These are phyloP conservation scores for Musa itinerans DNA, from an alignment of 176 grass and related monocot species.

Conservation along the genomic window DNA sequence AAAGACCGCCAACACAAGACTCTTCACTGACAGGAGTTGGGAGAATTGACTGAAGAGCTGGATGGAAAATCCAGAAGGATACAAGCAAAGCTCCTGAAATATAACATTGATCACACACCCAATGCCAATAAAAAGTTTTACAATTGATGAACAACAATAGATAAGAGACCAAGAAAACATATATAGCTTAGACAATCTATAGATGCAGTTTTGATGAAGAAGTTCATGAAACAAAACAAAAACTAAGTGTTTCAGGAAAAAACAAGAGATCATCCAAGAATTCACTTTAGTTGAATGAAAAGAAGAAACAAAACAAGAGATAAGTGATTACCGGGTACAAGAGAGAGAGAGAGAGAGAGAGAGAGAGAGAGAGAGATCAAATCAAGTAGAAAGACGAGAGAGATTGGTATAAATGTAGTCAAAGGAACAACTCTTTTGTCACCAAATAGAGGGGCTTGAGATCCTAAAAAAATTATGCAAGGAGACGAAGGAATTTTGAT, in stretches of 20 bases:
- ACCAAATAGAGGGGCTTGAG: neutral
- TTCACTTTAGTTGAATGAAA: neutral
- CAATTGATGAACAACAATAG: neutral
- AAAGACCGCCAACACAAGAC: neutral
- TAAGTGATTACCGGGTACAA: neutral
- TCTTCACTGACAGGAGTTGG: neutral
- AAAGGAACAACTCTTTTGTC: neutral
- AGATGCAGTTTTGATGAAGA: neutral
- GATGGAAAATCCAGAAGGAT: neutral
- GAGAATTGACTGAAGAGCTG: neutral
- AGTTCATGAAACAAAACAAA: neutral
- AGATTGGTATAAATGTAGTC: neutral
- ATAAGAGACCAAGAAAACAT: no score
- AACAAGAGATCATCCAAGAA: neutral
- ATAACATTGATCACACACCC: no score
- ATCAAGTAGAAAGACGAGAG: neutral
- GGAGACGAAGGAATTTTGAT: neutral
- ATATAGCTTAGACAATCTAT: neutral
- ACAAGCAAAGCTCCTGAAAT: neutral
- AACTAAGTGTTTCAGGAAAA: neutral
- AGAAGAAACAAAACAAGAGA: neutral
- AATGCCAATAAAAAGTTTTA: neutral
- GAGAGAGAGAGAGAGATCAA: neutral
- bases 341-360: neutral
- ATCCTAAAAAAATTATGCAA: no score